Evolutionary conservation across 495 filamentous ascomycete species (phyloP), one percentile per base, ranked within the genome.

Genomic region (Rhypophila decipiens): DNA sequence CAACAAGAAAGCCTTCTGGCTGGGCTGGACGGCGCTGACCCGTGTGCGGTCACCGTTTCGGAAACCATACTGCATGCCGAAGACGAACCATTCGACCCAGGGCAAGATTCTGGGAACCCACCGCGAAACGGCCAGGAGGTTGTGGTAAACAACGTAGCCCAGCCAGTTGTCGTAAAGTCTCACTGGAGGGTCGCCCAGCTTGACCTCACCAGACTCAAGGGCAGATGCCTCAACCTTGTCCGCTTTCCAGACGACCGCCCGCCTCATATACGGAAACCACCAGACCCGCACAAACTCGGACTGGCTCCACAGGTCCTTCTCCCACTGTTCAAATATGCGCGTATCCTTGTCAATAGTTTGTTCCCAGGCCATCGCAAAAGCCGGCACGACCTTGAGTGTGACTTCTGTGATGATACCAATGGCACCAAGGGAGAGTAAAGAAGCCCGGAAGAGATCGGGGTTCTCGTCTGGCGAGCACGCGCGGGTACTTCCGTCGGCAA

Each of bases 31-130:
- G 18, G 85, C 94, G 24, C 56, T 73, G 36, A 58, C 53, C 19
- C 44, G 70, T 17, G 78, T 86, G 36, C 74, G 72, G 2, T 67
- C 69, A 21, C 85, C 82, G 49, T 87, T 80, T 3, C 70, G 55
- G 73, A 95, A 96, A 29, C 90, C 90, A 64, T 95, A 96, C 63
- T 96, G 88, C 80, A 96, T 85, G 42, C 87, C 87, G 60, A 96
- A 95, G 7, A 97, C 83, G 64, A 95, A 87, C 84, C 87, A 88
- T 64, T 98, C 93, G 27, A 98, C 75, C 73, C 75, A 81, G 0
- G 93, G 94, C 7, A 93, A 74, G 39, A 95, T 74, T 13, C 81
- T 73, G 9, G 93, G 94, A 46, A 94, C 56, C 65, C 83, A 91
- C 34, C 85, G 82, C 3, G 84, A 75, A 2, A 90, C 51, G 39